Evolutionary conservation across 2,329 filamentous ascomycete genomes (phyloP).

Genomic region (Neopestalotiopsis rosae): DNA sequence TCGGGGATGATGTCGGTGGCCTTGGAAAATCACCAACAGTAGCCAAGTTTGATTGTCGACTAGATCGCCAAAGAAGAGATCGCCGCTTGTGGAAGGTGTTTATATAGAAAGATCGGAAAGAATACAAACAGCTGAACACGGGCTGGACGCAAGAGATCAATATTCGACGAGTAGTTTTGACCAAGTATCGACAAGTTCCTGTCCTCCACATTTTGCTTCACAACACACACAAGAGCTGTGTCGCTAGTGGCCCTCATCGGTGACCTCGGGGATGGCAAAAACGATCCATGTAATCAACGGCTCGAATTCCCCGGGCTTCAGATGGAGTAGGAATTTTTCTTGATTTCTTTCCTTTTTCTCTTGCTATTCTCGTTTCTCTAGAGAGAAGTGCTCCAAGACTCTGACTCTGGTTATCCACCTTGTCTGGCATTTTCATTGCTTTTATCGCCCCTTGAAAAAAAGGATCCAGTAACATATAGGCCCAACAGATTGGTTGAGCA

Average conservation of each 20-base stretch:
- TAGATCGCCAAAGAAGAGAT: background rate
- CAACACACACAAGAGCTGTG: background rate
- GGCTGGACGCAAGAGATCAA: background rate
- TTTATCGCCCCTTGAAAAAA: background rate
- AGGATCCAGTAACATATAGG: background rate
- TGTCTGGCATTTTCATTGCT: constrained; percentile 5
- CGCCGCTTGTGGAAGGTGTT: background rate
- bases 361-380: background rate
- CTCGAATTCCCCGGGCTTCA: constrained; percentile 1
- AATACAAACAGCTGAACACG: background rate
- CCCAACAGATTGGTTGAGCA: background rate
- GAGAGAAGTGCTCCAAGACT: background rate
- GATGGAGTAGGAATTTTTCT: background rate
- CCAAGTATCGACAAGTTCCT: background rate
- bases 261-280: background rate
- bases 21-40: background rate
- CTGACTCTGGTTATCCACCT: background rate
- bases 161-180: background rate
- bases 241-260: background rate
- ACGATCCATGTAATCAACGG: background rate
- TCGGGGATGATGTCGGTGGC: background rate
- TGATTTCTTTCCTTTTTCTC: background rate
- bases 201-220: background rate
- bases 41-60: background rate
- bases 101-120: background rate